These are phyloP conservation scores for Metarhizium brunneum DNA, from an alignment of 2,329 filamentous ascomycete genomes.

Conservation along the genomic window DNA sequence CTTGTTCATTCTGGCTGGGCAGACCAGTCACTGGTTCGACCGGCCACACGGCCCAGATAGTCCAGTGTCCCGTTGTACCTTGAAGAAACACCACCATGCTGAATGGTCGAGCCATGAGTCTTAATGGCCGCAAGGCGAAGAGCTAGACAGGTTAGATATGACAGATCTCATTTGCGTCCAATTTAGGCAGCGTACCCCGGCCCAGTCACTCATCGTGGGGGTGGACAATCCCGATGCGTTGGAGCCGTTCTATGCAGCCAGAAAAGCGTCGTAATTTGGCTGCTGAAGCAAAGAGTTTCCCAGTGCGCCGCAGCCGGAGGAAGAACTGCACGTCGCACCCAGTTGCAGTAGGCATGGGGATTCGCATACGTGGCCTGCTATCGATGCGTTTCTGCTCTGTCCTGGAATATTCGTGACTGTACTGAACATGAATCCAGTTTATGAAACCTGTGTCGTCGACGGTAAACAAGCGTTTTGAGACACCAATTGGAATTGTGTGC, in stretches of 20 bases:
- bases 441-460: background rate
- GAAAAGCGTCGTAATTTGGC: slow-evolving; percentile 1
- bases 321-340: background rate
- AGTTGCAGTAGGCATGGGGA: background rate
- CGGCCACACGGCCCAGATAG: background rate
- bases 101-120: slow-evolving; percentile 7
- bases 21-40: background rate
- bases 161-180: slow-evolving; percentile 17
- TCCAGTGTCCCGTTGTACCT: background rate
- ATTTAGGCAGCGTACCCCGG: slow-evolving; percentile 10
- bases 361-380: background rate
- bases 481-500: background rate
- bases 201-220: slow-evolving; percentile 5
- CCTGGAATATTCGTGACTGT: too few species aligned
- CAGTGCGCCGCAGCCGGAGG: background rate
- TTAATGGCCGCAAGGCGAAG: slow-evolving; percentile 6
- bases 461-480: background rate
- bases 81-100: slow-evolving; percentile 4
- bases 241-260: slow-evolving; percentile 14
- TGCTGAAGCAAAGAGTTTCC: background rate
- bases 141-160: slow-evolving; percentile 12
- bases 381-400: background rate
- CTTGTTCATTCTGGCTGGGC: background rate
- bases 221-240: slow-evolving; percentile 19
- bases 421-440: background rate